Percentiles rank a stretch among this genome's conserved stretches.
Conservation (phyloP, 345 rosid genomes). For the thale cress (Arabidopsis thaliana) region TAIR10.1 NC_003071.7:15956501-15957000, state of each 20-base stretch:
- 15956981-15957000: too few species aligned
- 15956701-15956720: background rate
- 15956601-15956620: background rate
- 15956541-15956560: background rate
- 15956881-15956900: background rate
- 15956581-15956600: background rate
- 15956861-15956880: background rate
- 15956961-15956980: too few species aligned
- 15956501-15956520: background rate
- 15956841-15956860: slow-evolving; percentile 2
- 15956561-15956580: background rate
- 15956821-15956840: background rate
- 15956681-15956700: background rate
- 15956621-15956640: background rate
- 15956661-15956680: background rate
- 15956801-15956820: background rate
- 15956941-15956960: too few species aligned
- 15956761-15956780: background rate
- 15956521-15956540: background rate
- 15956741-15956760: background rate
- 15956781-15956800: background rate
- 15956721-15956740: background rate
- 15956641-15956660: background rate
- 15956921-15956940: background rate
- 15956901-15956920: background rate